Evolutionary conservation across 169 alveolate genomes (phyloP), one percentile per base, ranked within the genome.

Genomic region (Cytauxzoon felis): DNA sequence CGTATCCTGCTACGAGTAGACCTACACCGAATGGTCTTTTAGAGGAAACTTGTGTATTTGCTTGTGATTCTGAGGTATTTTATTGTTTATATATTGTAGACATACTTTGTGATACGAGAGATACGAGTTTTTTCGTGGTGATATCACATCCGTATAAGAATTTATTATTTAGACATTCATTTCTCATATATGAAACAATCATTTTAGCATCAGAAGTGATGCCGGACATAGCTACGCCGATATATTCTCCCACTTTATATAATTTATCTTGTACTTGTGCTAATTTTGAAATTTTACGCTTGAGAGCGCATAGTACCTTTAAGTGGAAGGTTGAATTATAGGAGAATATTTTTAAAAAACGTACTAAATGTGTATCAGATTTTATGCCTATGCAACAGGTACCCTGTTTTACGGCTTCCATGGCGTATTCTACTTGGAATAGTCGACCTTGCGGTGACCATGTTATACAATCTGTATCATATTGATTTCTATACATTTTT

Each of bases 11-110:
- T 45, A 93, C 88, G 50, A 96, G 91, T 38, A 96, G 84, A 47
- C 99, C 99, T 51, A 96, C 99, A 33, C 99, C 99, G 88, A 93
- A 96, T 5, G 99, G 99, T 62, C 99, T 88, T 82, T 95, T 95
- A n/a, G 95, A 92, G 57, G 93, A 87, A 48, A 91, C 88, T 53
- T 91, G 97, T 21, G 99, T 97, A 87, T 94, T 95, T 54, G 87
- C 84, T 63, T 97, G 97, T 23, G 98, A 93, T 66, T 95, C 94
- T 89, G 82, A 41, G 5, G 50, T 21, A 8, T 27, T 6, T 48
- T 23, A n/a, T 5, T 3, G 21, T 34, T 21, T 7, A 7, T 7
- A 7, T 47, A 47, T 6, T 7, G 19, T 47, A 47, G 2, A 42
- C 82, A 53, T 72, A 90, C 95, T 94, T 78, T 94, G 96, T 6